phyloP scores from a whole-genome alignment of 345 rosid genomes.

The Citrus reticulata region DNA sequence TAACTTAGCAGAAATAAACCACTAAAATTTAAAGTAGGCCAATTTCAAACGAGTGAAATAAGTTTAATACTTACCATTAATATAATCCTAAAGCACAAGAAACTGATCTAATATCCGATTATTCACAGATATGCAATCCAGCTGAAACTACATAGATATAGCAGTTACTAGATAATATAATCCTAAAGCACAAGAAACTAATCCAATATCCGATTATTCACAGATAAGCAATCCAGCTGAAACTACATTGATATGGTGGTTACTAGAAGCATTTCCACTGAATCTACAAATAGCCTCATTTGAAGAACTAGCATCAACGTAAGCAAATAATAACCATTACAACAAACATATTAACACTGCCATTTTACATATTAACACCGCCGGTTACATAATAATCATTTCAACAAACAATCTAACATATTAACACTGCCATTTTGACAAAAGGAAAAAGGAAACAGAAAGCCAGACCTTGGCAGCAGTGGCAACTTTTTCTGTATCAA shows the following conservation, averaged over 20 bases:
- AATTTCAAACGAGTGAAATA: neutral
- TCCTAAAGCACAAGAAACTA: neutral
- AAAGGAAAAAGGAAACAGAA: neutral
- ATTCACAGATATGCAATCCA: neutral
- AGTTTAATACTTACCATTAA: neutral
- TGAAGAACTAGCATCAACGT: neutral
- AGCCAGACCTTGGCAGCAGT: conserved; percentile 72
- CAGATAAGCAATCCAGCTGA: neutral
- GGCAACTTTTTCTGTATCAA: conserved; percentile 68
- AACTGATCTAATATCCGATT: neutral
- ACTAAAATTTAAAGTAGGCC: neutral
- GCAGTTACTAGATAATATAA: neutral
- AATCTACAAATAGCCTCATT: neutral
- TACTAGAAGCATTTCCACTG: neutral
- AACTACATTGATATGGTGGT: neutral
- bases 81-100: neutral
- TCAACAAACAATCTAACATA: neutral
- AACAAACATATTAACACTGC: neutral
- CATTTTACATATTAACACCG: neutral
- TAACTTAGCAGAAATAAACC: neutral
- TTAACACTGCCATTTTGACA: neutral
- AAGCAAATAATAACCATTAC: no score
- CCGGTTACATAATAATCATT: neutral
- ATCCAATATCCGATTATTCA: neutral
- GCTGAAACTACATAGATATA: neutral